Base-by-base conservation (phyloP, 306 rosid species). In the Lablab purpureus region DNA sequence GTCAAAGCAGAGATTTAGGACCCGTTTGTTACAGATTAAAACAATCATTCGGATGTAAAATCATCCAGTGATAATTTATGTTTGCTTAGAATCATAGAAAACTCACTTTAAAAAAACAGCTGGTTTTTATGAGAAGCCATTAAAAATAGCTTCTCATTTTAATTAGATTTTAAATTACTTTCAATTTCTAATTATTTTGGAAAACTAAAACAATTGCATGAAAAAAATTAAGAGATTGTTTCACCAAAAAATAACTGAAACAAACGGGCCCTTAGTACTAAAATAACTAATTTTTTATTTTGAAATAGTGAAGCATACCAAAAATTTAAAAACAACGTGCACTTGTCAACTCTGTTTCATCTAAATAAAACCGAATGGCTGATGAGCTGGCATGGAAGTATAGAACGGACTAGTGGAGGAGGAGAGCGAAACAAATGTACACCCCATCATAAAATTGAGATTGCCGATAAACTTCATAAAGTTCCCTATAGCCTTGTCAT, bases 381-480 rank as follows among this genome's bases (percentile, higher is more conserved):
- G 25, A 32, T 34, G 25, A n/a, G 69, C 27, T 23, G 51, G 60
- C 12, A 17, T 43, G 45, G 37, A 67, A 67, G 17, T 41, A 65
- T 7, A 77, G 58, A 68, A 78, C 50, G 41, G 76, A 28, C 15
- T 34, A 14, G 36, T 47, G 69, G 10, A 25, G 21, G 41, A 37
- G 46, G 41, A 37, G 46, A 19, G 32, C n/a, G 30, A 66, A 43
- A 46, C 60, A 71, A 34, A 18, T 10, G 22, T 17, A 46, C 17
- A 66, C 36, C 75, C 54, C 18, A 45, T 10, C 70, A 56, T 59
- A 74, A 74, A 81, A 60, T 81, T 40, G 62, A 46, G 60, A 18
- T 54, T 13, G 22, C 45, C 12, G 49, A 56, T 43, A 19, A 72
- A 49, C 50, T 59, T 34, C 45, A 27, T 74, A n/a, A 36, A 23